Conservation (phyloP, 768 basidiomycete genomes). For the Amanita pallidorosea region DNA sequence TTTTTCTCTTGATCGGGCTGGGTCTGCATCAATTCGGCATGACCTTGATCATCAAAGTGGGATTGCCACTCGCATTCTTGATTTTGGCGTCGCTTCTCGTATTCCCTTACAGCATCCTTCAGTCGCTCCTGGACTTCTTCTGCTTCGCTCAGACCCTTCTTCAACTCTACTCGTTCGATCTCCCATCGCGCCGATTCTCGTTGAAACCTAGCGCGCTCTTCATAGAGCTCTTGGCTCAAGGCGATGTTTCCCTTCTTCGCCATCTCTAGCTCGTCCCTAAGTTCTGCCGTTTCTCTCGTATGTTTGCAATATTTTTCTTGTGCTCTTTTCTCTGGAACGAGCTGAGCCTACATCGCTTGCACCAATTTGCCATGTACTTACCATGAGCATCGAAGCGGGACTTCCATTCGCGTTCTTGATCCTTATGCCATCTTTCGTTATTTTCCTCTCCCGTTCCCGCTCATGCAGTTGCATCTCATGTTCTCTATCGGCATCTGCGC, state of each 20-base stretch:
- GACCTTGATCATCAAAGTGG: no score
- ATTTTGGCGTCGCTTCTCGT: neutral
- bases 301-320: constrained; percentile 14
- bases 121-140: neutral
- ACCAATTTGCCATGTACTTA: neutral
- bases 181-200: neutral
- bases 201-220: neutral
- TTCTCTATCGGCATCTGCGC: no score
- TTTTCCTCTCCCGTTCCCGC: no score
- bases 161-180: neutral
- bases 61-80: no score
- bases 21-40: no score
- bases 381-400: neutral
- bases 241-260: neutral
- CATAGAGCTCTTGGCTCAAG: neutral
- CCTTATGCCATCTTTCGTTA: no score
- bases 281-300: constrained; percentile 19
- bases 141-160: neutral
- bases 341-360: neutral
- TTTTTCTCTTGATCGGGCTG: no score
- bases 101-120: no score
- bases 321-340: neutral
- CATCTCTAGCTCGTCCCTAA: neutral
- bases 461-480: no score
- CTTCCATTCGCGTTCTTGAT: no score